A percentile compares a stretch with the other conserved stretches of the same genome.
phyloP scores from a whole-genome alignment of 192 early-diverging fungal genomes.

The Umbelopsis sp. region DNA sequence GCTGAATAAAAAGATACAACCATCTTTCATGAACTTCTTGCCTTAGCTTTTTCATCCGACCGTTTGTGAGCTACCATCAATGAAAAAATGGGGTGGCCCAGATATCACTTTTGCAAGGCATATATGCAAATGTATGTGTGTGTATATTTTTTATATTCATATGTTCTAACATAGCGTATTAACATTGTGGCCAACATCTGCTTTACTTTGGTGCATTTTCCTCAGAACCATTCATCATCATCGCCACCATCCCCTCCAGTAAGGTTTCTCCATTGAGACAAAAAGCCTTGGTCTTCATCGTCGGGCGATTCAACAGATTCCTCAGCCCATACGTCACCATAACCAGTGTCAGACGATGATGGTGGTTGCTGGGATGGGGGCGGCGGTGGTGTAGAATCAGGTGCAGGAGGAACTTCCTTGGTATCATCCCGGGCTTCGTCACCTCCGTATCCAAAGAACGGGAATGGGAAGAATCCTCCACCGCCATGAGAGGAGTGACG shows the following conservation, averaged over 20 bases:
- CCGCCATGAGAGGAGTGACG: constrained; percentile 62
- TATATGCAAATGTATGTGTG: too few species aligned
- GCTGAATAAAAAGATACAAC: not conserved
- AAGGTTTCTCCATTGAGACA: not conserved
- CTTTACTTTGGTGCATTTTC: too few species aligned
- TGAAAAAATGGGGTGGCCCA: too few species aligned
- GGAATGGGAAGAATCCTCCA: constrained; percentile 45
- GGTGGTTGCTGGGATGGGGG: constrained; percentile 10
- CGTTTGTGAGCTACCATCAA: too few species aligned
- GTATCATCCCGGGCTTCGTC: not conserved
- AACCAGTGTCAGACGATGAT: constrained; percentile 29
- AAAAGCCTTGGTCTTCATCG: constrained; percentile 1
- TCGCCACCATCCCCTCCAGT: not conserved
- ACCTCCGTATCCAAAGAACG: constrained; percentile 38
- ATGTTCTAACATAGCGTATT: too few species aligned
- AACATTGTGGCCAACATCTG: too few species aligned
- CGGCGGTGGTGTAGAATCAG: not conserved
- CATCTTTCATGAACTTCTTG: too few species aligned
- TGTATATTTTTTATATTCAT: too few species aligned
- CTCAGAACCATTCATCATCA: constrained; percentile 17
- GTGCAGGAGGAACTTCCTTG: not conserved
- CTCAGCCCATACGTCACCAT: constrained; percentile 46
- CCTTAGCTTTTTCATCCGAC: too few species aligned
- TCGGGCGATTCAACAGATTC: constrained; percentile 18
- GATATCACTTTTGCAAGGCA: too few species aligned